These are phyloP conservation scores for Podaxis mareebaensis DNA, from an alignment of 768 basidiomycete species.

Conservation along the genomic window DNA sequence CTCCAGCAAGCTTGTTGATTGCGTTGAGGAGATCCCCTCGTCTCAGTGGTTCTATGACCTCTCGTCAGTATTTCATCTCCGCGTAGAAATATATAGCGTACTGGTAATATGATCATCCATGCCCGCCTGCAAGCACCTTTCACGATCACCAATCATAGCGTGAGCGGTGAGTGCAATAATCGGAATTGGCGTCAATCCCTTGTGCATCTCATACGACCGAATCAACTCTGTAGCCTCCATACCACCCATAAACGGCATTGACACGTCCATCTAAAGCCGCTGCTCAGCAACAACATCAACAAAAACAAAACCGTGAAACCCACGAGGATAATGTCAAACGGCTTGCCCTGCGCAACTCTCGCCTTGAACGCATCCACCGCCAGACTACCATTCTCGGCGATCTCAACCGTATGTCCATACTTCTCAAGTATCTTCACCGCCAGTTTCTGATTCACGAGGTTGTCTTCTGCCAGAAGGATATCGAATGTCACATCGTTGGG, in stretches of 20 bases:
- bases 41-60: slow-evolving; percentile 65
- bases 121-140: slow-evolving; percentile 49
- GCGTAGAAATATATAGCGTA: slow-evolving; percentile 33
- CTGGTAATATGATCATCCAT: slow-evolving; percentile 84
- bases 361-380: slow-evolving; percentile 92
- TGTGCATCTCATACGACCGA: slow-evolving; percentile 77
- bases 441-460: slow-evolving; percentile 92
- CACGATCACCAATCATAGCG: slow-evolving; percentile 86
- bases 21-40: slow-evolving; percentile 79
- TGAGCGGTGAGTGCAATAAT: slow-evolving; percentile 98
- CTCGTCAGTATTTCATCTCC: neutral
- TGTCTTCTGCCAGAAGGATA: slow-evolving; percentile 96
- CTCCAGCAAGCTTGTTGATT: slow-evolving; percentile 77
- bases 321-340: slow-evolving; percentile 91
- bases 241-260: slow-evolving; percentile 98
- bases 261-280: slow-evolving; percentile 85
- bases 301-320: slow-evolving; percentile 28
- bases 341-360: slow-evolving; percentile 65
- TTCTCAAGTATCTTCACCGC: slow-evolving; percentile 97
- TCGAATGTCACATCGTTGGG: slow-evolving; percentile 88
- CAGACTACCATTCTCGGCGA: slow-evolving; percentile 94
- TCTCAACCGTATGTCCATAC: slow-evolving; percentile 93
- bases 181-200: slow-evolving; percentile 71
- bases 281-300: neutral
- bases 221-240: slow-evolving; percentile 97